Percentiles rank a stretch among this genome's conserved stretches.
Conservation (phyloP, 202 grass and related monocot genomes). For the Brachypodium distachyon region DNA sequence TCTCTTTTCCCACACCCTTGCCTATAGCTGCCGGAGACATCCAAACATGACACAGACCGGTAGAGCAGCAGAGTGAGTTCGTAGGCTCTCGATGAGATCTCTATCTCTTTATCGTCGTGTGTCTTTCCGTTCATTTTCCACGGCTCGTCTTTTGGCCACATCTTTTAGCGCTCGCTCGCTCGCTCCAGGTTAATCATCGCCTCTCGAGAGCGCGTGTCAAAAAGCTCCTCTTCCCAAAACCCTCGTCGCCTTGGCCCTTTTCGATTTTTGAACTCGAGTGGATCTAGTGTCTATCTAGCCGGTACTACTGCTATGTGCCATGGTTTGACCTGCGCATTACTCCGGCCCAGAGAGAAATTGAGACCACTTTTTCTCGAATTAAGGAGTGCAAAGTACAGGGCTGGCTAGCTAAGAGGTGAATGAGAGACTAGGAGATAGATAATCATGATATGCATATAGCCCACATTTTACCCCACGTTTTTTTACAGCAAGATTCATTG, state of each 20-base stretch:
- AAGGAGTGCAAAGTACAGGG: neutral
- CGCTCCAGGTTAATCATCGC: constrained; percentile 33
- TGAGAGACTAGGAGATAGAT: neutral
- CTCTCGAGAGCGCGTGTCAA: constrained; percentile 51
- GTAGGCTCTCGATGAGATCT: neutral
- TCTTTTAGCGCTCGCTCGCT: neutral
- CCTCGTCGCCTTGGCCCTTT: constrained; percentile 9
- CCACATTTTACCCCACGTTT: no score
- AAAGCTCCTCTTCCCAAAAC: constrained; percentile 22
- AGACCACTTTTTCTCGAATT: constrained; percentile 4
- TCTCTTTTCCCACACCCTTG: neutral
- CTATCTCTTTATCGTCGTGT: no score
- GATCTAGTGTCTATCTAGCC: no score
- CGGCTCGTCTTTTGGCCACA: neutral
- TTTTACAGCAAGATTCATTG: no score
- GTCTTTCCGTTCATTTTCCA: constrained; percentile 23
- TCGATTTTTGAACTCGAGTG: constrained; percentile 7
- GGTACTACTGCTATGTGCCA: neutral
- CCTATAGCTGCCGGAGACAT: neutral
- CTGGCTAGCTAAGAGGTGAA: neutral
- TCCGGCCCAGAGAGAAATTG: neutral
- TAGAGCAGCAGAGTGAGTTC: no score
- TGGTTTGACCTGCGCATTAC: constrained; percentile 23
- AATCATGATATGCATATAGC: no score
- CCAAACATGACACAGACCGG: constrained; percentile 3